Percentiles rank a stretch among this genome's conserved stretches.
These are phyloP conservation scores for Dendrobium officinale DNA, from an alignment of 106 monocot species.

Conservation along the genomic window DNA sequence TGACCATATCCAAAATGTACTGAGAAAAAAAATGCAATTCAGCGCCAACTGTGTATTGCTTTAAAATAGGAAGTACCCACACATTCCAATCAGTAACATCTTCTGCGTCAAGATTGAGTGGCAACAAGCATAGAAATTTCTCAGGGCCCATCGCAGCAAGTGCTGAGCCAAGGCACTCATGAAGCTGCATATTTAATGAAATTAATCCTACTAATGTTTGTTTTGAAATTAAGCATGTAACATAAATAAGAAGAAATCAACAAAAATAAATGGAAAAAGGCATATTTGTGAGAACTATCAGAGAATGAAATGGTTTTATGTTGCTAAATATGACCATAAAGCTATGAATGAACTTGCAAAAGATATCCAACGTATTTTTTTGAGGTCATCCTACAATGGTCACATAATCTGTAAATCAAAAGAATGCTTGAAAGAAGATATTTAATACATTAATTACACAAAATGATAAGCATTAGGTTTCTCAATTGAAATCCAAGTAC, in stretches of 20 bases:
- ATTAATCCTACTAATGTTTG: neutral
- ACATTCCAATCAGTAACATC: conserved; percentile 43
- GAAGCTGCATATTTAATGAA: conserved; percentile 53
- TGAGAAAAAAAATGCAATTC: conserved; percentile 52
- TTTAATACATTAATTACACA: too few relatives aligned
- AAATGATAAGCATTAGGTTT: neutral
- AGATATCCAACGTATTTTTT: neutral
- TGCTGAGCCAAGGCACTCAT: conserved; percentile 89
- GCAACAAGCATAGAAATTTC: conserved; percentile 56
- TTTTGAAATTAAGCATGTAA: neutral
- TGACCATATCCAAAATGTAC: conserved; percentile 35
- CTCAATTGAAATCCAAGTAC: neutral
- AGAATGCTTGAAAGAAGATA: too few relatives aligned
- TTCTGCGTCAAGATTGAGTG: conserved; percentile 50
- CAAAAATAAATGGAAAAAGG: neutral
- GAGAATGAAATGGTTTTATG: neutral
- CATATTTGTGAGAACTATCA: neutral
- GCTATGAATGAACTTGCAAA: neutral
- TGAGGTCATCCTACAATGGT: neutral
- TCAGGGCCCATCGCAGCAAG: conserved; percentile 78
- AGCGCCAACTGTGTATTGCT: conserved; percentile 80
- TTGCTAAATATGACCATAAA: neutral
- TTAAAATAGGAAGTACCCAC: conserved; percentile 83
- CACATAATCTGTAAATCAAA: neutral
- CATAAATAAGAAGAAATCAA: neutral